Percentiles rank a stretch among this genome's conserved stretches.
phyloP scores from a whole-genome alignment of 2,329 filamentous ascomycete genomes.

The Trichoderma afroharzianum region DNA sequence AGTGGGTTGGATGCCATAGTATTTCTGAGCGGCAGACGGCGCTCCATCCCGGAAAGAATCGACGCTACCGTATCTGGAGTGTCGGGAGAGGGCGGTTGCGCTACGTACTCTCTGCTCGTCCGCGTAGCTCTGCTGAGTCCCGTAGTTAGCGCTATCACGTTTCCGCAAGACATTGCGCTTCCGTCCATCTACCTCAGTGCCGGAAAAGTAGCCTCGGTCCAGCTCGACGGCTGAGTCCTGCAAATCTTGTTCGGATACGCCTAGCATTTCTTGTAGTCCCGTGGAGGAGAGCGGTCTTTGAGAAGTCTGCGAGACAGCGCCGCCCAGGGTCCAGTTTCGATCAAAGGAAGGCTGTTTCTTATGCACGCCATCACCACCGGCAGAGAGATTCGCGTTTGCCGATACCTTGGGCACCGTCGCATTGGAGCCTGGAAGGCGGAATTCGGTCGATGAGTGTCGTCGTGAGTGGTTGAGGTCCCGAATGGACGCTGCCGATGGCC shows the following conservation, averaged over 20 bases:
- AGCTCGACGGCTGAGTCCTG: conserved; percentile 57
- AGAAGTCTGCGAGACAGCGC: conserved; percentile 40
- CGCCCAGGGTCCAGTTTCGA: conserved; percentile 64
- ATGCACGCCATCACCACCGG: conserved; percentile 42
- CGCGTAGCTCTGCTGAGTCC: conserved; percentile 70
- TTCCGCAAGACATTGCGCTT: conserved; percentile 79
- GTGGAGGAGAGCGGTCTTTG: conserved; percentile 52
- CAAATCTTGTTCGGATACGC: conserved; percentile 36
- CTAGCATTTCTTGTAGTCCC: conserved; percentile 44
- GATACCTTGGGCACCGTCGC: conserved; percentile 38
- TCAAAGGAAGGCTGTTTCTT: conserved; percentile 69
- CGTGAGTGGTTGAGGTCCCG: conserved; percentile 79
- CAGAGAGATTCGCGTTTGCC: conserved; percentile 42
- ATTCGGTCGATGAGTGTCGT: conserved; percentile 84
- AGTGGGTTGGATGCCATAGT: conserved; percentile 54
- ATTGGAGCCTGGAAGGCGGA: conserved; percentile 40
- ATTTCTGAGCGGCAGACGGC: conserved; percentile 60
- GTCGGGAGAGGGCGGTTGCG: conserved; percentile 62
- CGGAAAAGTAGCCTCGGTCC: conserved; percentile 91
- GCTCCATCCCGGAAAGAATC: conserved; percentile 66
- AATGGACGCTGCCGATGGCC: conserved; percentile 77
- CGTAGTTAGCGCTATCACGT: conserved; percentile 61
- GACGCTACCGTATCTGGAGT: conserved; percentile 74
- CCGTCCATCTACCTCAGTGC: conserved; percentile 74
- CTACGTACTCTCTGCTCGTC: conserved; percentile 69